A percentile compares a stretch with the other conserved stretches of the same genome.
These are phyloP conservation scores for Fusarium sp. DNA, from an alignment of 2,329 filamentous ascomycete genomes.

Conservation along the genomic window DNA sequence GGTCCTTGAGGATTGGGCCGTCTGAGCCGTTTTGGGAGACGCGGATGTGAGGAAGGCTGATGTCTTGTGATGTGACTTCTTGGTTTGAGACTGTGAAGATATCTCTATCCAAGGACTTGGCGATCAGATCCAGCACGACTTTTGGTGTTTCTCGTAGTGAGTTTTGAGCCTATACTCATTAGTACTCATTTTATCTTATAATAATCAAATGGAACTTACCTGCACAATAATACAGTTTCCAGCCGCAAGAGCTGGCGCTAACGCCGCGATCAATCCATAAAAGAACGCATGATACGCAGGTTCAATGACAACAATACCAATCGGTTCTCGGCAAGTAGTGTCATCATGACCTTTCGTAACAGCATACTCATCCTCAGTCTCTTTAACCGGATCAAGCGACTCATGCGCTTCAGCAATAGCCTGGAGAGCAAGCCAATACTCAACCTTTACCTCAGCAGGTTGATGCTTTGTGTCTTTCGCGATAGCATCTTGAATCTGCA, in stretches of 20 bases:
- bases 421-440: conserved; percentile 38
- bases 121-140: background rate
- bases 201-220: background rate
- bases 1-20: background rate
- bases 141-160: conserved; percentile 13
- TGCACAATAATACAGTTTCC: conserved; percentile 36
- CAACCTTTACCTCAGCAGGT: conserved; percentile 31
- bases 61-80: background rate
- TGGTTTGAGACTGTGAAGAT: conserved; percentile 8
- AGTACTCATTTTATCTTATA: fast-evolving
- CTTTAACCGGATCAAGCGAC: conserved; percentile 18
- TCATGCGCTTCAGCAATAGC: conserved; percentile 24
- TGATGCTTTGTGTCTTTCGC: conserved; percentile 28
- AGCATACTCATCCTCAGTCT: conserved; percentile 27
- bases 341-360: conserved; percentile 27
- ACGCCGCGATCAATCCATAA: conserved; percentile 26
- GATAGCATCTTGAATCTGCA: conserved; percentile 33
- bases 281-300: conserved; percentile 34
- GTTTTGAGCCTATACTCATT: background rate
- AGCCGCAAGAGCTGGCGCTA: conserved; percentile 21
- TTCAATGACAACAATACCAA: conserved; percentile 33
- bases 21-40: conserved; percentile 15
- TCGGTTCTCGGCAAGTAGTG: conserved; percentile 5
- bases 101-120: conserved; percentile 17
- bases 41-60: conserved; percentile 9